Base-by-base conservation (phyloP, 306 rosid species). In the Malus sieversii region DNA sequence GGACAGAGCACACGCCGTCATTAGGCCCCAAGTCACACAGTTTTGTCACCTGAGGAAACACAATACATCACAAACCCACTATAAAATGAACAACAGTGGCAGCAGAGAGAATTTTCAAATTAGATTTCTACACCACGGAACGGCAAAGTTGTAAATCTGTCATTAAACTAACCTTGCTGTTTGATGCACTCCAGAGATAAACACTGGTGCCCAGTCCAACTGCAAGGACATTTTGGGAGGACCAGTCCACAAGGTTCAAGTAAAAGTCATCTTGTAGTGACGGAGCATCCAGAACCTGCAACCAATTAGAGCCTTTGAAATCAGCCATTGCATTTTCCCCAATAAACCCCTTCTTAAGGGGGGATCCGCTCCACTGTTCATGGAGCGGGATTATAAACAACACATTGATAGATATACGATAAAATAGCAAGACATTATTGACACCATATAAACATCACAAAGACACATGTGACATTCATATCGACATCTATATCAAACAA, bases 261-360 rank as follows among this genome's bases (percentile, higher is more conserved):
- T 96, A 96, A 78, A 96, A 96, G 79, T 96, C 99, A 85, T 96
- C 99, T 74, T 96, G 99, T 71, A 96, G 96, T n/a, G 99, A 92
- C 18, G 99, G 99, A 0, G 99, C 99, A 89, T 96, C 99, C 67
- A 96, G 72, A 88, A 96, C 96, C 99, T 96, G 89, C 88, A 77
- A 71, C 30, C 61, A 30, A 55, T 74, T 32, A 45, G 3, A 60
- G 38, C 57, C 35, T n/a, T 72, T 30, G 66, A 40, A 14, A 61
- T 80, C 84, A 80, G 75, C 11, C 70, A 59, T 71, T 51, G 19
- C 57, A 38, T 38, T 62, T 20, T 18, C 74, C 52, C 55, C 55
- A 14, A 48, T 5, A 48, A 48, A 4, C 5, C 55, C 20, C 8
- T 48, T 48, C 55, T 48, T 15, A 4, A 4, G 53, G 16, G 7